Evolutionary conservation across 768 basidiomycete genomes (phyloP).

Genomic region (Kwoniella shandongensis): DNA sequence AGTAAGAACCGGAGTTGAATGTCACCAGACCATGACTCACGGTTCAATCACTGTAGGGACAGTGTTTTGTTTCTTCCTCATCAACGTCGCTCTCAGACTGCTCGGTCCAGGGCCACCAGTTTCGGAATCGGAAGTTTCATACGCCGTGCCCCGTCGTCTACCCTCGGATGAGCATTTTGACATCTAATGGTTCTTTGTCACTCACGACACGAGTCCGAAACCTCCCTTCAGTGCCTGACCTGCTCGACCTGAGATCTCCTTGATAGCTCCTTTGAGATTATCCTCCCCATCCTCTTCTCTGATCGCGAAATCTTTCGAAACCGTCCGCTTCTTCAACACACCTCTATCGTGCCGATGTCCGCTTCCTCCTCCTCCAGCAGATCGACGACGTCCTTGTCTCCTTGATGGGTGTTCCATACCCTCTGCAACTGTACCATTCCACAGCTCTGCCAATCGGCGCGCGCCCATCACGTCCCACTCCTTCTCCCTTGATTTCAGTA

Average conservation of each 20-base stretch:
- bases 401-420: background rate
- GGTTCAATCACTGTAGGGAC: conserved; percentile 43
- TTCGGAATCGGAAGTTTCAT: conserved; percentile 46
- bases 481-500: conserved; percentile 40
- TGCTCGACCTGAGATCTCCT: conserved; percentile 27
- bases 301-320: conserved; percentile 22
- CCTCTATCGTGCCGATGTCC: conserved; percentile 11
- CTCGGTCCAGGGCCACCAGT: conserved; percentile 32
- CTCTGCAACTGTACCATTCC: conserved; percentile 31
- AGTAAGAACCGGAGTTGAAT: too few species aligned
- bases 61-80: conserved; percentile 26
- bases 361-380: background rate
- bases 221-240: conserved; percentile 44
- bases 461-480: conserved; percentile 43
- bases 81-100: conserved; percentile 14
- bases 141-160: conserved; percentile 29
- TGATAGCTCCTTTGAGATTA: conserved; percentile 26
- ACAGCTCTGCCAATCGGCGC: conserved; percentile 35
- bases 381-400: background rate
- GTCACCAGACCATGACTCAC: too few species aligned
- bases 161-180: background rate
- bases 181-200: background rate
- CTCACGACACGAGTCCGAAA: conserved; percentile 31
- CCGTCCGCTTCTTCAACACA: conserved; percentile 16
- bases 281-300: conserved; percentile 22